These are phyloP conservation scores for Capsella rubella DNA, from an alignment of 441 rosid species.

Conservation along the genomic window DNA sequence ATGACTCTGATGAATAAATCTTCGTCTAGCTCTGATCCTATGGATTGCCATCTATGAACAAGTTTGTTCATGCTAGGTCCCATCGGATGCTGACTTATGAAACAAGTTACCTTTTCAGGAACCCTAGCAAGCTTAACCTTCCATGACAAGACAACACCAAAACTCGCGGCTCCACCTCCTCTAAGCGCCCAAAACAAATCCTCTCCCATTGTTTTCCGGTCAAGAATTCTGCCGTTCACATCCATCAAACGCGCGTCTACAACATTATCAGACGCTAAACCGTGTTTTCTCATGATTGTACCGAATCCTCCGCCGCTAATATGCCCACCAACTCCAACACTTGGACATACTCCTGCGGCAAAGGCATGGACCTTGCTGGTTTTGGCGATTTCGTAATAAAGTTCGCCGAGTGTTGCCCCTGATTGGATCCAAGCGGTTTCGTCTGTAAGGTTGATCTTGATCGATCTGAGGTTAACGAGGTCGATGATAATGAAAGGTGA, in stretches of 20 bases:
- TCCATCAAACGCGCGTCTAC: conserved; percentile 64
- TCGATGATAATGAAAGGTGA: conserved; percentile 57
- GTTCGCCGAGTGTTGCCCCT: conserved; percentile 70
- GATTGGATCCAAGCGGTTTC: conserved; percentile 76
- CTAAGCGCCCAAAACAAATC: conserved; percentile 72
- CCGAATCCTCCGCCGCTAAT: conserved; percentile 78
- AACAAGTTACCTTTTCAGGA: conserved; percentile 61
- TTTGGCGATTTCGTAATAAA: conserved; percentile 61
- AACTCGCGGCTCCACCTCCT: conserved; percentile 85
- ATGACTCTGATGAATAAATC: conserved; percentile 61
- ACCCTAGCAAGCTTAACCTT: conserved; percentile 66
- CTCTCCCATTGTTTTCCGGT: conserved; percentile 67
- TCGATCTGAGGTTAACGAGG: conserved; percentile 54
- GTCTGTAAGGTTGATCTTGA: conserved; percentile 50
- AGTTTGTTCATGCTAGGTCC: conserved; percentile 57
- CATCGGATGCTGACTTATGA: conserved; percentile 48
- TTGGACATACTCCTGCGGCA: conserved; percentile 71
- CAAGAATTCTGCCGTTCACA: conserved; percentile 53
- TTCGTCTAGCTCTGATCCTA: conserved; percentile 53
- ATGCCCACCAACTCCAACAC: conserved; percentile 75
- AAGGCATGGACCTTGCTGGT: conserved; percentile 57
- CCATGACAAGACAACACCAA: conserved; percentile 70
- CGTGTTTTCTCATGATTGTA: conserved; percentile 64
- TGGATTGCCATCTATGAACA: conserved; percentile 62
- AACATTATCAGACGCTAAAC: conserved; percentile 72